Conservation (phyloP, 2,329 filamentous ascomycete species). For the Aspergillus transmontanensis region DNA sequence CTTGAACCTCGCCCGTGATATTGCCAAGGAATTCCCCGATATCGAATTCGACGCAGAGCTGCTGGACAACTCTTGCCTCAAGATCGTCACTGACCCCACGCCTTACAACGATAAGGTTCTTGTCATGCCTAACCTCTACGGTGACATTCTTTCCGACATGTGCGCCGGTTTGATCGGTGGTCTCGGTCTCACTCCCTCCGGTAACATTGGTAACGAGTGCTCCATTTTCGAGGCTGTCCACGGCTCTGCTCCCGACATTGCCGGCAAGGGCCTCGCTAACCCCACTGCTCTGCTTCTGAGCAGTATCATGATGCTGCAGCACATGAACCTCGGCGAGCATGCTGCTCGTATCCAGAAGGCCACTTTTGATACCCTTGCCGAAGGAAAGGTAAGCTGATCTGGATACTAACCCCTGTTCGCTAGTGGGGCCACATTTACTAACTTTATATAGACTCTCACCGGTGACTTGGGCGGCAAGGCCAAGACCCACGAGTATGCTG, state of each 20-base stretch:
- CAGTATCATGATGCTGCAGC: conserved; percentile 99
- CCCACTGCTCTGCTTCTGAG: conserved; percentile 92
- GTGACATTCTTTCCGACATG: conserved; percentile 99
- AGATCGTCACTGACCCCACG: conserved; percentile 94
- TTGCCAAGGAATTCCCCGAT: conserved; percentile 92
- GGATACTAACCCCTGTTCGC: background rate
- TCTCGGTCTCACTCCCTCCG: conserved; percentile 93
- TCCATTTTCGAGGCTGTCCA: conserved; percentile 99
- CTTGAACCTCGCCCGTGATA: conserved; percentile 79
- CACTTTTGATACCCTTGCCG: conserved; percentile 90
- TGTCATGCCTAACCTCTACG: conserved; percentile 97
- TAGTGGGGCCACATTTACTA: conserved; percentile 9
- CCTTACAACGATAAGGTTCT: conserved; percentile 99
- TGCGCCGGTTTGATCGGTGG: conserved; percentile 98
- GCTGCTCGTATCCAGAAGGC: conserved; percentile 89
- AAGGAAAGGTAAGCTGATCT: conserved; percentile 73
- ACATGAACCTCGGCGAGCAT: conserved; percentile 88
- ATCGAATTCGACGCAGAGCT: conserved; percentile 98
- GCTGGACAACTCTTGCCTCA: conserved; percentile 98
- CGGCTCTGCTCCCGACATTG: conserved; percentile 94
- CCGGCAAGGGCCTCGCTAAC: conserved; percentile 94
- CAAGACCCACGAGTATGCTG: conserved; percentile 92
- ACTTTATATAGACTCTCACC: conserved; percentile 66
- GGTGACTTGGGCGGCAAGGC: conserved; percentile 95
- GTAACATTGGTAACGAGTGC: conserved; percentile 98